Evolutionary conservation across 2,329 filamentous ascomycete genomes (phyloP).

Genomic region (Monilinia laxa): DNA sequence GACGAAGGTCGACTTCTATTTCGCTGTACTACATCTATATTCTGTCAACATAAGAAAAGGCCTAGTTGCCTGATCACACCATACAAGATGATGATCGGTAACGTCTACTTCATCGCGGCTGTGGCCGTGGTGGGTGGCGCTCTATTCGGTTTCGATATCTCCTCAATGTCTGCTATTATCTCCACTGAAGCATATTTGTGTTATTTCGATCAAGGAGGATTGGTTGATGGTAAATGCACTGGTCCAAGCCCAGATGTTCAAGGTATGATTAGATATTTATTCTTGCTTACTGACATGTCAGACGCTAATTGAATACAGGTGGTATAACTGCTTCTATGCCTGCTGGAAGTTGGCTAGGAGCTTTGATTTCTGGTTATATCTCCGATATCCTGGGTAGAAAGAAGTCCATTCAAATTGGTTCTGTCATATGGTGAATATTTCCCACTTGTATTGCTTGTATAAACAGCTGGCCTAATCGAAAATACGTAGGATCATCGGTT

Average conservation of each 20-base stretch:
- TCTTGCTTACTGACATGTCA: slow-evolving; percentile 43
- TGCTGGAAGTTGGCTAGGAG: slow-evolving; percentile 66
- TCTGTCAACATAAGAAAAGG: slow-evolving; percentile 13
- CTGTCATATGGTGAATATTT: slow-evolving; percentile 44
- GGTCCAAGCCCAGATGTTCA: slow-evolving; percentile 48
- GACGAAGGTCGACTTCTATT: slow-evolving; percentile 3
- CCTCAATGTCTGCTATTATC: slow-evolving; percentile 58
- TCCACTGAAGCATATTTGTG: slow-evolving; percentile 51
- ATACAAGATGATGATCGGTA: slow-evolving; percentile 34
- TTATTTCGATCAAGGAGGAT: slow-evolving; percentile 48
- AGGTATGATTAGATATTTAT: slow-evolving; percentile 39
- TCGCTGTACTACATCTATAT: neutral
- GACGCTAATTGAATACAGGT: slow-evolving; percentile 52
- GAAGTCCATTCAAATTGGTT: slow-evolving; percentile 49
- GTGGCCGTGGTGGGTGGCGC: slow-evolving; percentile 40
- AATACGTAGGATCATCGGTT: slow-evolving; percentile 57
- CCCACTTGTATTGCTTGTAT: neutral
- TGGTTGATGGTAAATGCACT: slow-evolving; percentile 47
- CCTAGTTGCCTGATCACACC: slow-evolving; percentile 7
- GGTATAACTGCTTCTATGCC: slow-evolving; percentile 71
- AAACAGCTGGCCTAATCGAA: neutral
- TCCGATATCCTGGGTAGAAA: slow-evolving; percentile 57
- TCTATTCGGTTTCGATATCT: slow-evolving; percentile 52
- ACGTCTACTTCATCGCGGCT: slow-evolving; percentile 39
- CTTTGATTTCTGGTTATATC: slow-evolving; percentile 57